Percentiles rank a stretch among this genome's conserved stretches.
Conservation (phyloP, 768 basidiomycete genomes). For the Amanita pallidorosea region DNA sequence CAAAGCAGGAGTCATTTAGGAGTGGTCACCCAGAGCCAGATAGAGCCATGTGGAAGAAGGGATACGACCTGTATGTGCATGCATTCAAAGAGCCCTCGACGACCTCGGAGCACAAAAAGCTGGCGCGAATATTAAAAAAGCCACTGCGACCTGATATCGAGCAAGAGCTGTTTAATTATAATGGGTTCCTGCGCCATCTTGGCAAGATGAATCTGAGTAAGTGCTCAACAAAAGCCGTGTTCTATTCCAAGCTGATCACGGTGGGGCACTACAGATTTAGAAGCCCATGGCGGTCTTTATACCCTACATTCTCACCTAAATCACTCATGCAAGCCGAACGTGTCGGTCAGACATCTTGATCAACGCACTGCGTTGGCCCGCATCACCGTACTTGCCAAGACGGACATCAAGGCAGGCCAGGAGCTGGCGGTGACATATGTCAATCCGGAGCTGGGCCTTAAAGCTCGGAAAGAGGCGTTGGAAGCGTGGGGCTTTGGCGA, state of each 20-base stretch:
- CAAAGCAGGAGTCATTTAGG: neutral
- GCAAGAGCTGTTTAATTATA: constrained; percentile 60
- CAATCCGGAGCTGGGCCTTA: constrained; percentile 43
- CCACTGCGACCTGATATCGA: constrained; percentile 35
- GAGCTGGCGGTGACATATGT: constrained; percentile 77
- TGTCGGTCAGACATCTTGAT: constrained; percentile 71
- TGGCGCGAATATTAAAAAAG: constrained; percentile 45
- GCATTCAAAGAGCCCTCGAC: constrained; percentile 53
- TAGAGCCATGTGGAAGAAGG: constrained; percentile 55
- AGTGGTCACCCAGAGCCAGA: constrained; percentile 41
- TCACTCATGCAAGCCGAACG: constrained; percentile 74
- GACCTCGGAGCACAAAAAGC: constrained; percentile 41
- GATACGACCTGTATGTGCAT: constrained; percentile 42
- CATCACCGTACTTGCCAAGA: constrained; percentile 63
- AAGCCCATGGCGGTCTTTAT: constrained; percentile 82
- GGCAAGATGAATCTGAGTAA: constrained; percentile 76
- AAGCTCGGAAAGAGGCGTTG: constrained; percentile 39
- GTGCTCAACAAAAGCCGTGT: constrained; percentile 16
- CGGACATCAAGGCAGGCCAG: constrained; percentile 54
- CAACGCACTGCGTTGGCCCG: constrained; percentile 57
- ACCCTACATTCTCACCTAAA: constrained; percentile 81
- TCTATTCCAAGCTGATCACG: neutral
- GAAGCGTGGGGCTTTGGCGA: constrained; percentile 67
- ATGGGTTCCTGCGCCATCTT: constrained; percentile 60
- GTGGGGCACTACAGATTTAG: constrained; percentile 46